Base-by-base conservation (phyloP, 2,329 filamentous ascomycete species). In the Coniochaeta sp. region DNA sequence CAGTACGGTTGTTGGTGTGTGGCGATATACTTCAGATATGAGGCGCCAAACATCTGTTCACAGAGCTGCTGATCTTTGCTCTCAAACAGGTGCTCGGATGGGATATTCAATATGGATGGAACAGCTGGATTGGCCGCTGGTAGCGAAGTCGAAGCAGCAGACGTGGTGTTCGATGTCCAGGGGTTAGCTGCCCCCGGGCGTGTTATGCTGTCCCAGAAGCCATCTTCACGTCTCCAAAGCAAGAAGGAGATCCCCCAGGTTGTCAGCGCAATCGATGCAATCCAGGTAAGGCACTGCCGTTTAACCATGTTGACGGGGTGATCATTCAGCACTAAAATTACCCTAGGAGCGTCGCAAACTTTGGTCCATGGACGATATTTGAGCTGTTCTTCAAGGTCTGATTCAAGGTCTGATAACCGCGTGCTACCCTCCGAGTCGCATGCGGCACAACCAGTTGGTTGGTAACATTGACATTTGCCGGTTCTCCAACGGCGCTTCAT, bases 1-100 rank as follows among this genome's bases (percentile, higher is more conserved):
- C 59, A 61, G 36, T 59, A 61, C 10, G 57, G 38, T 34, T 59
- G 59, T 55, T 60, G 59, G 30, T 60, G 59, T 24, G 59, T n/a
- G n/a, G 59, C 55, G 42, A 57, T 60, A 24, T 57, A 38, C 30
- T 58, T 42, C 26, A 60, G 34, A 47, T 60, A 60, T 0, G 30
- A 32, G 4, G 42, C 19, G 5, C 42, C 57, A n/a, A 58, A 58
- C 17, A 57, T 36, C n/a, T 38, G 32, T n/a, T 58, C 34, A 26
- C 59, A 60, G n/a, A 57, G 26, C 12, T 34, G 38, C 57, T 58
- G 55, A 30, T 56, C 42, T 26, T 58, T 40, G 24, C 40, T 40
- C 30, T 50, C 22, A 28, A 26, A 28, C 3, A 28, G 22, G 28
- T 50, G 28, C 2, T 50, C 44, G 5, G 44, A 16, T 16, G 44